Evolutionary conservation across 2,329 filamentous ascomycete genomes (phyloP).

Genomic region (Erysiphe pulchra): DNA sequence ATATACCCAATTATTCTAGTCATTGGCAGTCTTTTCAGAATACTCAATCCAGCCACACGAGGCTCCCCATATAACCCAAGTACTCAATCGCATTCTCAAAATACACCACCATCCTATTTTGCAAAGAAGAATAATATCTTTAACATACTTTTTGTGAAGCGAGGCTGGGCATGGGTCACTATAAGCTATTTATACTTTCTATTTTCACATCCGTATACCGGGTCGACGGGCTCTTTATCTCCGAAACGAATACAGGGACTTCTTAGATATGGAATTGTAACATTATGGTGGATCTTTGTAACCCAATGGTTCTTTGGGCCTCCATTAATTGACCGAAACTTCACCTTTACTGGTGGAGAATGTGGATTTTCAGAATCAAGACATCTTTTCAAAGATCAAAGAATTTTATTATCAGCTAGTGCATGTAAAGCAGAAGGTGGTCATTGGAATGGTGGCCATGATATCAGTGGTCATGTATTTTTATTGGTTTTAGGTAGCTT

Average conservation of each 20-base stretch:
- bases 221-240: slow-evolving; percentile 14
- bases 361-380: slow-evolving; percentile 34
- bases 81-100: slow-evolving; percentile 35
- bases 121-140: slow-evolving; percentile 81
- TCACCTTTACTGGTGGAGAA: slow-evolving; percentile 64
- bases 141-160: slow-evolving; percentile 84
- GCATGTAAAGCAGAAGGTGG: slow-evolving; percentile 69
- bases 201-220: slow-evolving; percentile 35
- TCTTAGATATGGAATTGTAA: slow-evolving; percentile 45
- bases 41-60: slow-evolving; percentile 47
- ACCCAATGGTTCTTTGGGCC: slow-evolving; percentile 97
- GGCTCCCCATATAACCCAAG: slow-evolving; percentile 32
- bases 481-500: slow-evolving; percentile 64
- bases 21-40: slow-evolving; percentile 58
- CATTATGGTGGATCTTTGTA: slow-evolving; percentile 55
- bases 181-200: slow-evolving; percentile 45
- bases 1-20: slow-evolving; percentile 58
- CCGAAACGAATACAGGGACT: slow-evolving; percentile 28
- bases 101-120: slow-evolving; percentile 57
- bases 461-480: slow-evolving; percentile 90
- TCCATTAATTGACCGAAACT: slow-evolving; percentile 68
- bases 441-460: slow-evolving; percentile 75
- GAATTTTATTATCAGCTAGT: slow-evolving; percentile 33
- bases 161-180: slow-evolving; percentile 82
- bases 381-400: slow-evolving; percentile 20